Evolutionary conservation across 1,139 yeast species (phyloP).

Genomic region (Yamadazyma songkhlaensis): DNA sequence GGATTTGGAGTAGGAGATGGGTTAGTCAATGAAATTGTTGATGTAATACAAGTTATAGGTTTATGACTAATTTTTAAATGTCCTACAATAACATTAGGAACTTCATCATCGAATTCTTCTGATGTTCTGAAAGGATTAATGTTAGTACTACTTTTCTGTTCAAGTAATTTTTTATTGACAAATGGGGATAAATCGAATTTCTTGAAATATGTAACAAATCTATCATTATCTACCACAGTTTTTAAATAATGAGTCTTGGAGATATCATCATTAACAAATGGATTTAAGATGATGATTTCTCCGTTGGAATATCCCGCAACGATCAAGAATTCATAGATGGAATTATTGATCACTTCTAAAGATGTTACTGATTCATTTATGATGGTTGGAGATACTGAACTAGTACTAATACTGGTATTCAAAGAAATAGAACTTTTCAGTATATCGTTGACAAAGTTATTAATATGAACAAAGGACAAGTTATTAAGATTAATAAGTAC

Average conservation of each 20-base stretch:
- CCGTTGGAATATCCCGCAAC: constrained; percentile 43
- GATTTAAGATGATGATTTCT: constrained; percentile 36
- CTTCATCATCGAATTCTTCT: constrained; percentile 3
- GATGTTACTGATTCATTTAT: constrained; percentile 27
- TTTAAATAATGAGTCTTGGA: constrained; percentile 21
- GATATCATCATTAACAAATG: constrained; percentile 16
- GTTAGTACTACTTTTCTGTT: not conserved
- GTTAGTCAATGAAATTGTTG: constrained; percentile 20
- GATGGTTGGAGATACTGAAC: constrained; percentile 13
- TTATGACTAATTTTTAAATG: constrained; percentile 61
- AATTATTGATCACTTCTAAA: constrained; percentile 30
- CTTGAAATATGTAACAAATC: constrained; percentile 36
- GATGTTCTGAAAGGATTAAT: constrained; percentile 2
- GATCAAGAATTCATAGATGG: constrained; percentile 29
- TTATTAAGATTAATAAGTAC: constrained; percentile 27
- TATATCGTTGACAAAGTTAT: constrained; percentile 16
- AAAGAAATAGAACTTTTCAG: constrained; percentile 10
- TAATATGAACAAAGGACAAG: constrained; percentile 27
- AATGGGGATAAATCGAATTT: constrained; percentile 38
- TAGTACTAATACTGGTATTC: constrained; percentile 10
- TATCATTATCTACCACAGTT: constrained; percentile 31
- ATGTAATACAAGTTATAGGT: constrained; percentile 41
- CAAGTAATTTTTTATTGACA: constrained; percentile 5
- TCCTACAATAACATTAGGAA: constrained; percentile 32
- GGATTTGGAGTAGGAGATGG: constrained; percentile 34